Percentiles rank a stretch among this genome's conserved stretches.
Conservation (phyloP, 768 basidiomycete species). For the Tulasnella sp. region DNA sequence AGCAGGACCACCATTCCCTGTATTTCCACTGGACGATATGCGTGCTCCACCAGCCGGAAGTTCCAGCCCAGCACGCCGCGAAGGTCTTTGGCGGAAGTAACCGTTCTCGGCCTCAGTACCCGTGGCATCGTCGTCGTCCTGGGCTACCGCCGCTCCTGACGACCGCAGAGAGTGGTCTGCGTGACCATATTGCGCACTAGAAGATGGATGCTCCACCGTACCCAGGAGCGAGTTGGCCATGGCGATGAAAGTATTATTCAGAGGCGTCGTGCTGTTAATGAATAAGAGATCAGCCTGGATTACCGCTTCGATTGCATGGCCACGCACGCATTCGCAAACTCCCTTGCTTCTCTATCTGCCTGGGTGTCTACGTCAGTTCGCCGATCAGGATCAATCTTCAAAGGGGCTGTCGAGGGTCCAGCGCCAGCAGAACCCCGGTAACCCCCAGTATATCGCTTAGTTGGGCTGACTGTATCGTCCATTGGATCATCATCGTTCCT, state of each 20-base stretch:
- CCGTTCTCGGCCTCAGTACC: slow-evolving; percentile 4
- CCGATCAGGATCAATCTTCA: slow-evolving; percentile 5
- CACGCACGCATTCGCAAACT: slow-evolving; percentile 16
- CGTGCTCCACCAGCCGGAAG: not conserved
- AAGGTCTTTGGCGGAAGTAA: not conserved
- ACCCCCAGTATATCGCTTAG: not conserved
- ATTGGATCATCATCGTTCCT: not conserved
- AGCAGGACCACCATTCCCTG: not conserved
- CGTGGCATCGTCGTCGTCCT: slow-evolving; percentile 3
- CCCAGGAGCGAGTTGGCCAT: not conserved
- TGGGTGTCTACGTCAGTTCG: not conserved
- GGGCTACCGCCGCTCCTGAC: not conserved
- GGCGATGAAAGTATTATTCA: slow-evolving; percentile 16
- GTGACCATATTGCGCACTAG: not conserved
- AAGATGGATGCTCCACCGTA: not conserved
- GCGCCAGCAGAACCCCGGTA: not conserved
- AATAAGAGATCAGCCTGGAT: not conserved
- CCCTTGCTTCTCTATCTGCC: slow-evolving; percentile 7
- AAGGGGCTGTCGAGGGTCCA: not conserved
- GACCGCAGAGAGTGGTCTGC: not conserved
- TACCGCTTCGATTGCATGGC: not conserved
- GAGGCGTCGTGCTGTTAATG: slow-evolving; percentile 7
- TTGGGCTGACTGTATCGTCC: slow-evolving; percentile 1
- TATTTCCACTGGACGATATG: not conserved
- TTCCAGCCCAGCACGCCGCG: not conserved